Base-by-base conservation (phyloP, 2,329 filamentous ascomycete species). In the Lecanicillium sp. region DNA sequence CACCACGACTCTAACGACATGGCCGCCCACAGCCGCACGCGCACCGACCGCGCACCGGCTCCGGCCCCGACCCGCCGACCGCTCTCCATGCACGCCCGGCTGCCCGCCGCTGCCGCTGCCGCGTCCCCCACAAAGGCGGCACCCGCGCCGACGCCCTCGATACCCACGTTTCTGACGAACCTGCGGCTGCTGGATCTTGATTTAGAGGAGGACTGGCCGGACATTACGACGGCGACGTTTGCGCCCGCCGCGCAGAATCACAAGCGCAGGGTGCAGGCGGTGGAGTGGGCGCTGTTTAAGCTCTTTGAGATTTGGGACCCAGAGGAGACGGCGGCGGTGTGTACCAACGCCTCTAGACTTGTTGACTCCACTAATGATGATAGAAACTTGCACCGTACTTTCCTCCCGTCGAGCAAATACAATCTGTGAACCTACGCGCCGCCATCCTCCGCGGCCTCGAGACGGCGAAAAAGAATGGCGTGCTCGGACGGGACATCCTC, bases 271-370 rank as follows among this genome's bases (percentile, higher is more conserved):
- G 83, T 95, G 30, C 82, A 87, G 57, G 81, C 81, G 51, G 81
- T 90, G 30, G 93, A 98, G 70, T 97, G 91, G 89, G 81, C 85
- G 1, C 71, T 97, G n/a, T 95, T 86, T 65, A 84, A 87, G 44
- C 76, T 98, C 12, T 95, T 95, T 64, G 74, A 78, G 30, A 69
- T 94, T 3, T 96, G 89, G 85, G 87, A 96, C 60, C 78, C 80
- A 0, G 78, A 84, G 10, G 85, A 87, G 58, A 79, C 90, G 15
- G 77, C 79, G 53, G 84, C 84, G 69, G 87, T 84, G 84, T 70
- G 87, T 89, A 73, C 33, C 70, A 58, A 36, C 5, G n/a, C 5
- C 7, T 15, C 5, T n/a, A 2, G 5, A 20, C 7, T 15, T 11
- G 5, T 10, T n/a, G 12, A 14, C 12, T 2, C 10, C 20, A 9